phyloP scores from a whole-genome alignment of 2,329 filamentous ascomycete genomes.

The Berkeleyomyces rouxiae region DNA sequence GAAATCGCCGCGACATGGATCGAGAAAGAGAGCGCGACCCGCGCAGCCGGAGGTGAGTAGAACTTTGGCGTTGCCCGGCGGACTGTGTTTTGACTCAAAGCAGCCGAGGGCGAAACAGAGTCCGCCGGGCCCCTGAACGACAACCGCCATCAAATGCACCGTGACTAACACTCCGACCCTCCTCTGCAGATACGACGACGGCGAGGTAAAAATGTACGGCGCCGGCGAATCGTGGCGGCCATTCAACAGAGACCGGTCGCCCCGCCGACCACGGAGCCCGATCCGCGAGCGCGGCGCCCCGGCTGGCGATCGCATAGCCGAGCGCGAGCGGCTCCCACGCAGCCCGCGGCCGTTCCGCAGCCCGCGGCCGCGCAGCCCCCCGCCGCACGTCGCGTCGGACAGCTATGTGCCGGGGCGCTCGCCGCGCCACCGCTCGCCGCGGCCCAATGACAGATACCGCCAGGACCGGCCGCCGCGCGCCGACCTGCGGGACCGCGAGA shows the following conservation, averaged over 20 bases:
- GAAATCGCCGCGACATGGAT: constrained; percentile 1
- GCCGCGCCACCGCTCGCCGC: constrained; percentile 24
- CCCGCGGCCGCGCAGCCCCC: constrained; percentile 23
- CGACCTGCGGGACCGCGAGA: constrained; percentile 23
- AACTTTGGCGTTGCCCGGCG: too few species aligned
- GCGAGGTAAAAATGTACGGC: constrained; percentile 44
- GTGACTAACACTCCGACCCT: background rate
- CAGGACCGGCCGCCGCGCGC: constrained; percentile 27
- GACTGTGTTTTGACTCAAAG: too few species aligned
- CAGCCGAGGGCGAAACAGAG: too few species aligned
- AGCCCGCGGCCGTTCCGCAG: constrained; percentile 19
- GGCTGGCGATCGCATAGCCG: constrained; percentile 8
- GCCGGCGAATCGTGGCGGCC: constrained; percentile 45
- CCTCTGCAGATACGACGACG: constrained; percentile 37
- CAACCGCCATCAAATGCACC: background rate
- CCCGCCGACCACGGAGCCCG: constrained; percentile 21
- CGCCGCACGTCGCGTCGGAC: constrained; percentile 25
- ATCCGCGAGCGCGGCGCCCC: background rate
- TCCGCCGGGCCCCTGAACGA: background rate
- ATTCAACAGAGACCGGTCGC: constrained; percentile 33
- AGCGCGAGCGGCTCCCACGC: constrained; percentile 21
- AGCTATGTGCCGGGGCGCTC: constrained; percentile 32
- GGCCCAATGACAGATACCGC: constrained; percentile 27
- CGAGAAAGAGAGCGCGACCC: constrained; percentile 20
- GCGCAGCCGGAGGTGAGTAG: constrained; percentile 22